Conservation (phyloP, 768 basidiomycete genomes). For the Tubosaeta sp. region DNA sequence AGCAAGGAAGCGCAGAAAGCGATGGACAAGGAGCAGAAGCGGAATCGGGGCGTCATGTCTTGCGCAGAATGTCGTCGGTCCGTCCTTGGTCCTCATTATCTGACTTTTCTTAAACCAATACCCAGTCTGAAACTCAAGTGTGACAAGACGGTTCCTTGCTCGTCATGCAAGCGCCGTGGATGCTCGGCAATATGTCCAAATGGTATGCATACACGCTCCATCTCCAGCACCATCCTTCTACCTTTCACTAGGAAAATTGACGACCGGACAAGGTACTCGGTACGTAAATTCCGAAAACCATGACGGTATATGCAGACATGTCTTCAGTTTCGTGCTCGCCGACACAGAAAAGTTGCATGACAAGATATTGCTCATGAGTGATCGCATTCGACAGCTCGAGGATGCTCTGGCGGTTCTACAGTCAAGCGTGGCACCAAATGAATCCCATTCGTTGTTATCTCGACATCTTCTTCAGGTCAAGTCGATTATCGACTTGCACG, state of each 20-base stretch:
- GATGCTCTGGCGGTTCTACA: constrained; percentile 60
- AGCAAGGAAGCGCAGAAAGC: constrained; percentile 39
- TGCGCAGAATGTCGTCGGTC: constrained; percentile 66
- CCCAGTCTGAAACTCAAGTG: constrained; percentile 65
- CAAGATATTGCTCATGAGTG: constrained; percentile 64
- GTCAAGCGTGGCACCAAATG: constrained; percentile 38
- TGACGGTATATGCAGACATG: not conserved
- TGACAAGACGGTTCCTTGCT: constrained; percentile 61
- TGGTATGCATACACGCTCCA: constrained; percentile 25
- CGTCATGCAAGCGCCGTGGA: constrained; percentile 65
- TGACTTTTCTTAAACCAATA: not conserved
- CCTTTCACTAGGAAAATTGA: constrained; percentile 45
- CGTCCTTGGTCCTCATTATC: constrained; percentile 9
- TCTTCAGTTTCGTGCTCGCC: constrained; percentile 59
- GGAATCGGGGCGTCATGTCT: constrained; percentile 49
- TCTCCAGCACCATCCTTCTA: not conserved
- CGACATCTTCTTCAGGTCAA: constrained; percentile 63
- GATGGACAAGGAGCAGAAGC: constrained; percentile 64
- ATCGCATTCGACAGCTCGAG: constrained; percentile 68
- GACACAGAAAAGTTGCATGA: constrained; percentile 67
- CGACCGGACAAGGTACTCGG: constrained; percentile 77
- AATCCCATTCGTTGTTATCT: constrained; percentile 55
- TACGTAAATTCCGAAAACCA: constrained; percentile 27
- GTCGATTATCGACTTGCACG: constrained; percentile 63
- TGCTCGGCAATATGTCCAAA: constrained; percentile 78